A percentile compares a stretch with the other conserved stretches of the same genome.
phyloP scores from a whole-genome alignment of 805 yeast species.

The Candida jianshihensis region DNA sequence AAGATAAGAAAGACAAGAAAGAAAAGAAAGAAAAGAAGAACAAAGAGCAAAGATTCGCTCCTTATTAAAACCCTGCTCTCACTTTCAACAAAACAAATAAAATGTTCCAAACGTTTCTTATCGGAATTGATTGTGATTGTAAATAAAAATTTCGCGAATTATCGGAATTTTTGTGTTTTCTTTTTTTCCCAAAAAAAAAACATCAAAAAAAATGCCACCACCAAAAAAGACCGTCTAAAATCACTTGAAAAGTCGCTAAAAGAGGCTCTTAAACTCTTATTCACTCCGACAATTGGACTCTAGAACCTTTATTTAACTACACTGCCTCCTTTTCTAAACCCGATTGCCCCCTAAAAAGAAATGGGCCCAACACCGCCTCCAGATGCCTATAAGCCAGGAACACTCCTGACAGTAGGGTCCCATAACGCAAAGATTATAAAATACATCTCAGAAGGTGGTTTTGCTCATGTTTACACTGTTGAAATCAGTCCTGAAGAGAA shows the following conservation, averaged over 20 bases:
- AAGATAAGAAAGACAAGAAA: constrained; percentile 22
- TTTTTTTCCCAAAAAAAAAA: too few species aligned
- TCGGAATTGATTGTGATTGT: background rate
- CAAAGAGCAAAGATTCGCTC: constrained; percentile 46
- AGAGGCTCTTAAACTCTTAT: too few species aligned
- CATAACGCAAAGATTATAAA: constrained; percentile 63
- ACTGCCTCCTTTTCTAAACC: background rate
- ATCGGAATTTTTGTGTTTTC: too few species aligned
- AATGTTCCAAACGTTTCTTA: too few species aligned
- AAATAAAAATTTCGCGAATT: too few species aligned
- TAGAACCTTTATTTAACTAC: too few species aligned
- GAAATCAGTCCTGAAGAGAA: constrained; percentile 54
- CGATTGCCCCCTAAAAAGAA: background rate
- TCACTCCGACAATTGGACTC: too few species aligned
- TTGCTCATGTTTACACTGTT: constrained; percentile 90
- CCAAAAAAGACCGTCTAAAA: too few species aligned
- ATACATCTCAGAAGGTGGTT: constrained; percentile 87
- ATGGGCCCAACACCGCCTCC: constrained; percentile 40
- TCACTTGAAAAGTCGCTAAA: too few species aligned
- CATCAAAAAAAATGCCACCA: too few species aligned
- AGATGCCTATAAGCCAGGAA: constrained; percentile 67
- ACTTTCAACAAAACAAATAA: background rate
- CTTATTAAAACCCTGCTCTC: constrained; percentile 47
- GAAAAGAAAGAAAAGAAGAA: constrained; percentile 47
- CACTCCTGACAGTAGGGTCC: constrained; percentile 74